Evolutionary conservation across 2,329 filamentous ascomycete species (phyloP).

Genomic region (Colletotrichum australisinense): DNA sequence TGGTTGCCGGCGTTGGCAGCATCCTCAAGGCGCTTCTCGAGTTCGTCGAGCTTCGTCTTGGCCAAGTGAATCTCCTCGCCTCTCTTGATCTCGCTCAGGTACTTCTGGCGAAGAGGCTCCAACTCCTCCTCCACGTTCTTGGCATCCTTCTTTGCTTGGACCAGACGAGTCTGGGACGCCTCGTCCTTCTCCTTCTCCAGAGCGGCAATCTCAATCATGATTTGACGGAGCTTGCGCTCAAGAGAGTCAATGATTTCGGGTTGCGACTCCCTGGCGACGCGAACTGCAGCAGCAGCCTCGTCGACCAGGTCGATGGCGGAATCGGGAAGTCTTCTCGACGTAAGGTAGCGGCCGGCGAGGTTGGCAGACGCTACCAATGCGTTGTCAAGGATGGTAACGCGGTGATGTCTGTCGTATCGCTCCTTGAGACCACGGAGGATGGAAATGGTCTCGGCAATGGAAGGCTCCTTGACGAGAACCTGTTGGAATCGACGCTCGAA

Average conservation of each 20-base stretch:
- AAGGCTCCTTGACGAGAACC: constrained; percentile 94
- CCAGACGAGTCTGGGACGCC: constrained; percentile 85
- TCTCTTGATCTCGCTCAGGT: constrained; percentile 91
- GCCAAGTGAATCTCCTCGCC: constrained; percentile 93
- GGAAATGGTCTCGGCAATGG: constrained; percentile 89
- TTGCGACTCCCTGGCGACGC: constrained; percentile 94
- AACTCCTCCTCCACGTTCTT: constrained; percentile 96
- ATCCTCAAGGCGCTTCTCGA: constrained; percentile 92
- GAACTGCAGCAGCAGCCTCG: constrained; percentile 95
- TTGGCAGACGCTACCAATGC: constrained; percentile 93
- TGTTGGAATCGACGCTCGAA: constrained; percentile 99
- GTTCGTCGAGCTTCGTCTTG: constrained; percentile 92
- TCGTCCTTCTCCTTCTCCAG: constrained; percentile 95
- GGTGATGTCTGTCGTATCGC: constrained; percentile 97
- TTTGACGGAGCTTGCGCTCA: constrained; percentile 88
- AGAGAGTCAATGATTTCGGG: constrained; percentile 96
- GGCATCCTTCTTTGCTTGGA: constrained; percentile 87
- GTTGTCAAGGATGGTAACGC: constrained; percentile 94
- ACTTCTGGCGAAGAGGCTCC: constrained; percentile 91
- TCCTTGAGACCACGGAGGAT: constrained; percentile 99
- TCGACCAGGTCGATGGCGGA: constrained; percentile 97
- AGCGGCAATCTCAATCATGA: constrained; percentile 97
- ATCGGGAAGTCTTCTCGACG: constrained; percentile 89
- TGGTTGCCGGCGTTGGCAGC: constrained; percentile 90
- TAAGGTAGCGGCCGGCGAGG: constrained; percentile 93